Evolutionary conservation across 139 green algal genomes (phyloP), one percentile per base, ranked within the genome.

Genomic region (Edaphochlamys debaryana): DNA sequence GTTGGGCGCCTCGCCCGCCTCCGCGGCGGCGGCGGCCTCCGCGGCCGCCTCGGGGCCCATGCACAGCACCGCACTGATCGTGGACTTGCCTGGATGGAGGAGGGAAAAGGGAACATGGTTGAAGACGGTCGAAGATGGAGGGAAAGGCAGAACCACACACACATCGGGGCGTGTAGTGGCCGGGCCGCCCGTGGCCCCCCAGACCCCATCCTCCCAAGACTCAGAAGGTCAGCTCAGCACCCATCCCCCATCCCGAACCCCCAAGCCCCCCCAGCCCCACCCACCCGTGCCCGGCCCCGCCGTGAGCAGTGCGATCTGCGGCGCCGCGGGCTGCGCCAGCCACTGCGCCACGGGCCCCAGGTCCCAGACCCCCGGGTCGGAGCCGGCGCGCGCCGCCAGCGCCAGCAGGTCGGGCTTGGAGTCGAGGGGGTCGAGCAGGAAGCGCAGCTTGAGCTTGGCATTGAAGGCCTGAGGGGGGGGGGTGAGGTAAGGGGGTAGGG

Each of bases 381-480:
- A 32, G 7, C 45, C 77, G 29, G 77, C 64, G 42, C 64, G 63
- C 23, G 45, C 63, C 45, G 63, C 48, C 45, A 83, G 77, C 32
- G 45, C 34, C 45, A 41, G 30, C 54, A 83, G 54, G 63, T 83
- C 77, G 45, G 48, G 45, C 32, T 52, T 52, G 42, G 9, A 42
- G 77, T 66, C 45, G 45, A 83, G 77, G 15, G 77, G 77, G 42
- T 83, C 77, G 32, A 83, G 77, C 77, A 83, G 77, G 45, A 83
- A 67, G 32, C 64, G 77, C 56, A 83, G 77, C 77, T 83, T 83
- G 42, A 83, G 77, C 77, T 83, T 74, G 77, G 77, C 23, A 64
- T 74, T 67, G 64, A 83, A 83, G 63, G 77, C 77, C 63, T 83
- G 45, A 25, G 27, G 41, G 22, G 32, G 58, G 5, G 56, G 25